Evolutionary conservation across 2,329 filamentous ascomycete genomes (phyloP), one percentile per base, ranked within the genome.

Genomic region (Apiospora sp.): DNA sequence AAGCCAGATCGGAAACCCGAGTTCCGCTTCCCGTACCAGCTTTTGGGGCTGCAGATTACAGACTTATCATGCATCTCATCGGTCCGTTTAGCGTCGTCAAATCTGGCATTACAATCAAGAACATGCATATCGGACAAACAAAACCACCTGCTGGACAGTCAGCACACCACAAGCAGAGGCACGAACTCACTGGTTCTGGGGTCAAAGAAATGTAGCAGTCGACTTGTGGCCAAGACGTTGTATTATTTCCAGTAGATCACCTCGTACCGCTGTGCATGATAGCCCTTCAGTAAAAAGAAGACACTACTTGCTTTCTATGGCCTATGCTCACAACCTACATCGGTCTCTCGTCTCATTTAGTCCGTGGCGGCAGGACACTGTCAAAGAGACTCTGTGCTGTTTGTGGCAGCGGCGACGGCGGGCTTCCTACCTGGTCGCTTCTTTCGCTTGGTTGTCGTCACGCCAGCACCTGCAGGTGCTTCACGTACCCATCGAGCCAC

Each of bases 401-500:
- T 49, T 34, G 67, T 4, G 22, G 48, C n/a, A 22, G 48, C 68
- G 34, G 67, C 19, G 13, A 14, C 30, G 34, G 37, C 7, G 68
- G 49, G 46, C 37, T 58, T 70, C n/a, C 48, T 70, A 70, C 48
- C 44, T 37, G 68, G 46, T 10, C 68, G 46, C 76, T 81, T 81
- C 77, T 80, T 81, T 61, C 79, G 79, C 72, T 78, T 81, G 67
- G 75, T 75, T 19, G 24, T 75, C 34, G 79, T 78, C 14, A 73
- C 73, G 34, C 78, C 79, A 13, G 79, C 77, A 34, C 77, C 77
- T 30, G 80, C 74, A 7, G 88, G 90, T 0, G 89, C 90, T 72
- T 92, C 87, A 68, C 83, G 83, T 30, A 96, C 88, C 93, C 94
- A 96, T 58, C 89, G 83, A 0, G 91, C 88, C 72, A 96, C 90